A percentile compares a stretch with the other conserved stretches of the same genome.
phyloP scores from a whole-genome alignment of 2,329 filamentous ascomycete species.

The Triangularia setosa region DNA sequence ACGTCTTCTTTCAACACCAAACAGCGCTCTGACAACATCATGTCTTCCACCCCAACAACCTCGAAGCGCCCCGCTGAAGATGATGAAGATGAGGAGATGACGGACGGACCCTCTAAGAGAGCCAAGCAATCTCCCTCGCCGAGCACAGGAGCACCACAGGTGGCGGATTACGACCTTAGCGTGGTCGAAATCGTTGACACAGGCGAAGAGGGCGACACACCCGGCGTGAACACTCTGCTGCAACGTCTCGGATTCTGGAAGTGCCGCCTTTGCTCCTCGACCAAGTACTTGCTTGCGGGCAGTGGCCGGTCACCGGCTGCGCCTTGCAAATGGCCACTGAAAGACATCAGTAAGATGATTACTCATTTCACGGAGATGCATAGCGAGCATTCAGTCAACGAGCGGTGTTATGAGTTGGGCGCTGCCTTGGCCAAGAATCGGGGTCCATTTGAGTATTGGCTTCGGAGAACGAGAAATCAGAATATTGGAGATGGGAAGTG shows the following conservation, averaged over 20 bases:
- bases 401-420: constrained; percentile 43
- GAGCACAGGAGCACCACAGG: constrained; percentile 8
- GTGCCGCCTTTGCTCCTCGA: constrained; percentile 41
- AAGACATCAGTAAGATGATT: constrained; percentile 45
- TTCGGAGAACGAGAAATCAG: constrained; percentile 39
- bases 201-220: neutral
- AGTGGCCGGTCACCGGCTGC: constrained; percentile 39
- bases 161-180: neutral
- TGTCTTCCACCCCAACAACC: neutral
- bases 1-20: neutral
- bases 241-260: constrained; percentile 46
- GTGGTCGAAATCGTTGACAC: neutral
- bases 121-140: neutral
- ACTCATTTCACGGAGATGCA: constrained; percentile 46
- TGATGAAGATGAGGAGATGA: constrained; percentile 14
- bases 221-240: constrained; percentile 25
- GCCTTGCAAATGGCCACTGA: constrained; percentile 45
- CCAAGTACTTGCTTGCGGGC: constrained; percentile 41
- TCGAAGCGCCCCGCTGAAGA: neutral
- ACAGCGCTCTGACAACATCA: neutral
- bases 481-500: constrained; percentile 32
- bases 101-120: neutral
- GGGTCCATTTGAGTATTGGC: constrained; percentile 47
- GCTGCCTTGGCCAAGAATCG: constrained; percentile 40
- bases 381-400: constrained; percentile 38